A percentile compares a stretch with the other conserved stretches of the same genome.
phyloP scores from a whole-genome alignment of 768 basidiomycete species.

The Tricholoma furcatifolium region DNA sequence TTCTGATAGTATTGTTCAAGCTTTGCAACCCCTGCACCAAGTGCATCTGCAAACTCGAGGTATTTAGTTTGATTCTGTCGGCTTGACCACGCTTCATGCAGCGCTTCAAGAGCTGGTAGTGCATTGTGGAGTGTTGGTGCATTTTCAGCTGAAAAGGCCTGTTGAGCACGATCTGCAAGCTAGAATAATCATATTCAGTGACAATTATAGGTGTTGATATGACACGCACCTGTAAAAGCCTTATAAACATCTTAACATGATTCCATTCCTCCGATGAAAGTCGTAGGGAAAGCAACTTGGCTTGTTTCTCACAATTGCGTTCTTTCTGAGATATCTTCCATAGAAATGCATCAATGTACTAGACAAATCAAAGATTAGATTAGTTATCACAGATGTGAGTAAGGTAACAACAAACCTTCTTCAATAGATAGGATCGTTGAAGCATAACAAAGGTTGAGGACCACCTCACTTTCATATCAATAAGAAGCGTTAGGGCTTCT shows the following conservation, averaged over 20 bases:
- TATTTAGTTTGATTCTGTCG: background rate
- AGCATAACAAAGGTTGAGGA: constrained; percentile 31
- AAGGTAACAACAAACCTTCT: background rate
- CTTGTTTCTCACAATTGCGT: background rate
- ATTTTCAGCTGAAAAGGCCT: background rate
- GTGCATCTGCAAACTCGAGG: background rate
- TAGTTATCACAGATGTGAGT: background rate
- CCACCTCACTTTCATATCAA: constrained; percentile 32
- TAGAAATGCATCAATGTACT: background rate
- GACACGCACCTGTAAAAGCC: background rate
- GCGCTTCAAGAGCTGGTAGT: background rate
- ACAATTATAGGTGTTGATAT: too few relatives aligned
- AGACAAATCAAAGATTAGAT: background rate
- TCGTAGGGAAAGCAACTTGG: background rate
- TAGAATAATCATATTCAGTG: background rate
- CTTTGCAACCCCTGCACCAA: background rate
- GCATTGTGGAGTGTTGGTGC: background rate
- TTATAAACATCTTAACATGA: background rate
- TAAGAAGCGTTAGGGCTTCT: constrained; percentile 15
- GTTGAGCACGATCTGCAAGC: background rate
- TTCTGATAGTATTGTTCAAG: background rate
- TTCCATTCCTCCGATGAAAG: background rate
- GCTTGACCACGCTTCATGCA: background rate
- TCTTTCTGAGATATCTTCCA: background rate
- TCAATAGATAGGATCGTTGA: background rate